phyloP scores from a whole-genome alignment of 306 rosid species.

The Vigna trinervia region DNA sequence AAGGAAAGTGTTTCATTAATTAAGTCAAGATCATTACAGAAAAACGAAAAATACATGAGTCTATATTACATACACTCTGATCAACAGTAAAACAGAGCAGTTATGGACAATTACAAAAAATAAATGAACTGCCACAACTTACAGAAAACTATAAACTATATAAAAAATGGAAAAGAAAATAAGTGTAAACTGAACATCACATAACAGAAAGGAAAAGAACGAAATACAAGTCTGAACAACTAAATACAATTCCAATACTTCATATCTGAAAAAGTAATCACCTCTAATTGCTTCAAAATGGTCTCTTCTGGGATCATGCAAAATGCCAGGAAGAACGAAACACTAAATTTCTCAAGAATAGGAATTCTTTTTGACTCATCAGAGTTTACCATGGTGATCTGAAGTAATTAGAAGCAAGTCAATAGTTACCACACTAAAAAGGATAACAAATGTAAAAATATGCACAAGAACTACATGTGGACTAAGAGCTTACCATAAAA shows the following conservation, averaged over 20 bases:
- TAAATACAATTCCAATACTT: background rate
- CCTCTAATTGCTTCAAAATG: constrained; percentile 80
- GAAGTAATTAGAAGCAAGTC: constrained; percentile 36
- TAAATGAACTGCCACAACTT: too few relatives aligned
- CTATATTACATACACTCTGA: too few relatives aligned
- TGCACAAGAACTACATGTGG: background rate
- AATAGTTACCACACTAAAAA: constrained; percentile 34
- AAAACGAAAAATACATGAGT: too few relatives aligned
- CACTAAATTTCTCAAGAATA: constrained; percentile 63
- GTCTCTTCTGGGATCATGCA: constrained; percentile 76
- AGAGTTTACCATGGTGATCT: constrained; percentile 62
- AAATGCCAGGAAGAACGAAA: constrained; percentile 60
- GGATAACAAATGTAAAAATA: constrained; percentile 38
- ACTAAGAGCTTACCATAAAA: constrained; percentile 61
- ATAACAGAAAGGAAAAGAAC: too few relatives aligned
- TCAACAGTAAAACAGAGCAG: too few relatives aligned
- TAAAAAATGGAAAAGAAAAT: too few relatives aligned
- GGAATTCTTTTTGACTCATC: constrained; percentile 56
- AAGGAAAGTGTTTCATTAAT: too few relatives aligned
- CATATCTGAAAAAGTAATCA: constrained; percentile 40
- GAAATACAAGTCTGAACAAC: too few relatives aligned
- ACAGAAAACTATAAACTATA: too few relatives aligned
- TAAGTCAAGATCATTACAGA: too few relatives aligned
- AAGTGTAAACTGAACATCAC: too few relatives aligned
- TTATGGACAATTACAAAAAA: too few relatives aligned